Base-by-base conservation (phyloP, 306 rosid genomes). In the Gillenia trifoliata region DNA sequence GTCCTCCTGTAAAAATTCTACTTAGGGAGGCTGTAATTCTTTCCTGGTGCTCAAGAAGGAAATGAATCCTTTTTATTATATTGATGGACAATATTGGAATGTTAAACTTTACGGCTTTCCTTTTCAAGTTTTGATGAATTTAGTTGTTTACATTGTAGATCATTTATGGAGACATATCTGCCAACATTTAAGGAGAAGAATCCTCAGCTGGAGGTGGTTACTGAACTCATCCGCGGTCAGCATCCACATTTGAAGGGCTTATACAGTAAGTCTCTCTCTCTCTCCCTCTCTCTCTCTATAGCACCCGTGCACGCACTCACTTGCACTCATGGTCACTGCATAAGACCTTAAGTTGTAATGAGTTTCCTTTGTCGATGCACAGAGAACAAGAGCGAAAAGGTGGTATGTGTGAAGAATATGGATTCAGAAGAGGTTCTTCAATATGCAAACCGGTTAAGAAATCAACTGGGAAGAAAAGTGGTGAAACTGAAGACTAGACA, bases 221-320 rank as follows among this genome's bases (percentile, higher is more conserved):
- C 89, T 73, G 97, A 93, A 66, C 92, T 89, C 80, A 88, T 89
- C 68, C 97, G 94, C 61, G 98, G 98, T 57, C 97, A 89, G 80
- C 98, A 93, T 82, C 97, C 98, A 38, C 94, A 86, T 85, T 77
- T 91, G 82, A 89, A 89, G 90, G 97, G 64, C 41, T 84, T 84
- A 70, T 93, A 89, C 79, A 80, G 96, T 93, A 88, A 85, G 89
- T 55, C 73, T 75, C 79, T 31, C 49, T 26, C 73, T 38, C 75
- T 22, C 50, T 69, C 69, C 1, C 69, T 73, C 77, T 26, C 72
- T 26, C 71, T 34, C 72, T 33, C 76, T 56, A 47, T 45, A 25
- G n/a, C 68, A 8, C 28, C 3, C 5, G 16, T 11, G 6, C 41
- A 33, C 3, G 9, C n/a, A 59, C 43, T 40, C 20, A 16, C 41